Conservation (phyloP, 495 filamentous ascomycete species). For the Penicillium subrubescens region DNA sequence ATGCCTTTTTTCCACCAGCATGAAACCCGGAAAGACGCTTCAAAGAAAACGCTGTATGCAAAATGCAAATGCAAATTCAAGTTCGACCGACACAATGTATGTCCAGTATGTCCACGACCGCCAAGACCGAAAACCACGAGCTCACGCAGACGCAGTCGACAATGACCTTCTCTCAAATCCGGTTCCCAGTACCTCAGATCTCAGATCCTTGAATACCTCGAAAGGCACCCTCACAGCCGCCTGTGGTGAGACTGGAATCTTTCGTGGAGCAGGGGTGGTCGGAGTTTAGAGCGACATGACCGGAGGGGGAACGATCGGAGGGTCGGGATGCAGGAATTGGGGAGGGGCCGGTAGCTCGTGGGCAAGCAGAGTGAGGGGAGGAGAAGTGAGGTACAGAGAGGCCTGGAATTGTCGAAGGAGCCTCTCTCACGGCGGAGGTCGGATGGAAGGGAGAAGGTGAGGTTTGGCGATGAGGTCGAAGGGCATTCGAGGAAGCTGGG, state of each 20-base stretch:
- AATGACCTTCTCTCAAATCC: neutral
- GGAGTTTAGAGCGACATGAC: slow-evolving; percentile 23
- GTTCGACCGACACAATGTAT: neutral
- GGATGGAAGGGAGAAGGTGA: neutral
- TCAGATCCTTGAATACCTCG: slow-evolving; percentile 12
- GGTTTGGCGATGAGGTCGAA: slow-evolving; percentile 19
- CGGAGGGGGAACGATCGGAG: slow-evolving; percentile 13
- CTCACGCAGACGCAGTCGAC: neutral
- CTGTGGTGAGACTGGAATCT: slow-evolving; percentile 6
- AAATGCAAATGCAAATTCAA: neutral
- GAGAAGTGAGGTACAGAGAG: slow-evolving; percentile 7
- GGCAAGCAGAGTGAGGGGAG: slow-evolving; percentile 21
- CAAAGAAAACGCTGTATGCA: slow-evolving; percentile 3
- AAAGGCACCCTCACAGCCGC: slow-evolving; percentile 19
- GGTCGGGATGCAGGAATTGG: slow-evolving; percentile 23
- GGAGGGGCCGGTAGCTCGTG: slow-evolving; percentile 33
- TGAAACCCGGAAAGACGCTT: neutral
- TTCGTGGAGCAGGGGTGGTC: slow-evolving; percentile 10
- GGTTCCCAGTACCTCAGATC: neutral
- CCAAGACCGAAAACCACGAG: slow-evolving; percentile 14
- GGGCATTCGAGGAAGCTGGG: neutral
- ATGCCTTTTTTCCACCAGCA: neutral
- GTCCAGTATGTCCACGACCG: slow-evolving; percentile 1
- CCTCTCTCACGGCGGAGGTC: neutral
- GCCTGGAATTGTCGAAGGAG: neutral